Conservation (phyloP, 768 basidiomycete species). For the Coprinopsis sp. region DNA sequence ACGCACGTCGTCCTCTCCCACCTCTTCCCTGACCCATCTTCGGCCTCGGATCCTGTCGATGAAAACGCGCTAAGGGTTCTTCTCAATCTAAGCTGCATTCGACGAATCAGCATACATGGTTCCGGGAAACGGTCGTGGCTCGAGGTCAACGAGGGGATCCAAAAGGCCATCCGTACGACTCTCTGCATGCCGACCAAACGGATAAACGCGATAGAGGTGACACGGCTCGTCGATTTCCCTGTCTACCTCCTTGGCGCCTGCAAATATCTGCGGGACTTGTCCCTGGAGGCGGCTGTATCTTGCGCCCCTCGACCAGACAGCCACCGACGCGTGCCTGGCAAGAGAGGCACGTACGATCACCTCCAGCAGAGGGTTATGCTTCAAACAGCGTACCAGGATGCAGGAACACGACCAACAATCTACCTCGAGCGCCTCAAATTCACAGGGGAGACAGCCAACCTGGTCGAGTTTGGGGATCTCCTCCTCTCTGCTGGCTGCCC, state of each 20-base stretch:
- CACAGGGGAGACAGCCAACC: background rate
- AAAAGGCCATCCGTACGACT: constrained; percentile 3
- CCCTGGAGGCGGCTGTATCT: background rate
- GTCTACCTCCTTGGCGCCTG: constrained; percentile 8
- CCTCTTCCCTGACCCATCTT: constrained; percentile 4
- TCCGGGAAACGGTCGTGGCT: background rate
- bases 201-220: background rate
- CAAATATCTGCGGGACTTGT: constrained; percentile 2
- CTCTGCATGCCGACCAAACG: constrained; percentile 2
- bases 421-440: constrained; percentile 4
- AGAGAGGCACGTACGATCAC: too few species aligned
- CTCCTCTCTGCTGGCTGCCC: constrained; percentile 3
- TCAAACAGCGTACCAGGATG: too few species aligned
- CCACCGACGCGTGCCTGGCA: background rate
- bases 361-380: too few species aligned
- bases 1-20: constrained; percentile 1
- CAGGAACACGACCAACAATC: background rate
- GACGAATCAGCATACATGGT: background rate
- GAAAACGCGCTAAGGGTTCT: constrained; percentile 2
- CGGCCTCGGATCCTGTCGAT: background rate
- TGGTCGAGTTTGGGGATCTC: constrained; percentile 1
- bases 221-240: constrained; percentile 2
- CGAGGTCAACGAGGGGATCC: background rate
- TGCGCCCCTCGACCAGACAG: background rate
- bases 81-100: background rate